These are phyloP conservation scores for Bryoerythrophyllum caledonicum DNA, from an alignment of 225 moss, liverwort and hornwort genomes.

Conservation along the genomic window DNA sequence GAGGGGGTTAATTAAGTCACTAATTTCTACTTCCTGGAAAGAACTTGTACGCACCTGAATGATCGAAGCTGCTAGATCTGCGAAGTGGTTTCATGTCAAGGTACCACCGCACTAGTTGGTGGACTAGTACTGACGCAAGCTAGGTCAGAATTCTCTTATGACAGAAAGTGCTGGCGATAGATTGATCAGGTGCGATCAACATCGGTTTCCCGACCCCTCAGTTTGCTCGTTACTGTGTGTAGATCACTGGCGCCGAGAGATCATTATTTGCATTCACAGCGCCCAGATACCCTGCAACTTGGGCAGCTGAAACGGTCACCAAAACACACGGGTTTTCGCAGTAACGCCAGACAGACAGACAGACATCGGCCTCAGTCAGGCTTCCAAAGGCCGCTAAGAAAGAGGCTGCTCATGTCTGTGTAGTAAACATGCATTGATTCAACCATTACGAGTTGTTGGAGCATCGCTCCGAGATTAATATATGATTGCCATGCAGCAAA, in stretches of 20 bases:
- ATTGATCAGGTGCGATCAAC: constrained; percentile 13
- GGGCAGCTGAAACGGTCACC: constrained; percentile 30
- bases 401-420: neutral
- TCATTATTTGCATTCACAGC: constrained; percentile 17
- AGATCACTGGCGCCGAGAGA: no score
- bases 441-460: neutral
- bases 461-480: neutral
- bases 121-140: no score
- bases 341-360: constrained; percentile 18
- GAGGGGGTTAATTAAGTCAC: neutral
- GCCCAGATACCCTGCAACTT: constrained; percentile 23
- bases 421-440: neutral
- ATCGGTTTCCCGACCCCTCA: constrained; percentile 17
- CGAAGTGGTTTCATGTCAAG: constrained; percentile 24
- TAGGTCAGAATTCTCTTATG: constrained; percentile 22
- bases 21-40: constrained; percentile 3
- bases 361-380: constrained; percentile 34
- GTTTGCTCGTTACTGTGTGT: neutral
- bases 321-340: constrained; percentile 24
- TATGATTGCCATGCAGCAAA: no score
- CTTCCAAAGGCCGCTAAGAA: constrained; percentile 29
- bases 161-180: constrained; percentile 26
- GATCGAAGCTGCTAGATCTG: constrained; percentile 46
- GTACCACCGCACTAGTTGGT: constrained; percentile 40
- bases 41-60: constrained; percentile 23